Base-by-base conservation (phyloP, 768 basidiomycete species). In the Porphyrellus cyaneotinctus region DNA sequence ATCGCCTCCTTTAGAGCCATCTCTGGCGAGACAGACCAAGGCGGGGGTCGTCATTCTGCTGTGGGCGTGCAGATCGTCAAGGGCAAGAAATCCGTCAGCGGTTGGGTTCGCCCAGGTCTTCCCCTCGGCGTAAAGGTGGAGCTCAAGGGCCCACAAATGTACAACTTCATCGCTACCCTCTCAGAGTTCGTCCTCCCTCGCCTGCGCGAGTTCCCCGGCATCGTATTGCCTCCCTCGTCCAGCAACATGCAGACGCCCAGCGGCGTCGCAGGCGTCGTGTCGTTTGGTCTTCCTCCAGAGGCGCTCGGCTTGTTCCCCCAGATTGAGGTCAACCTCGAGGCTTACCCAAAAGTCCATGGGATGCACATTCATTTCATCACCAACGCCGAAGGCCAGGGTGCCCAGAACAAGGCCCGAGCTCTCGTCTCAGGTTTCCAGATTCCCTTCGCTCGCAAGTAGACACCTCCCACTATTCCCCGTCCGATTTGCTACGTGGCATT, bases 351-450 rank as follows among this genome's bases (percentile, higher is more conserved):
- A 58, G 67, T 82, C 42, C 87, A 86, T 63, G 95, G 95, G 18
- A 91, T 99, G 82, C 90, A 97, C 65, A 84, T 99, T 33, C 90
- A 95, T 67, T 94, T 95, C 66, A 78, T 94, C 52, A 97, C 95
- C 20, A 92, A 88, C 65, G 88, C 90, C 6, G 75, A 77, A 41
- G 95, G 95, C 0, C 71, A 84, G n/a, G 91, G 91, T 13, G 95
- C 95, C 8, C 90, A 97, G 73, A 88, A 94, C 66, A 78, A 82
- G 52, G 94, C 92, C 9, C 81, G 94, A 63, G 84, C 89, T 2
- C 72, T 99, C 54, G 68, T 98, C 38, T 94, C 91, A 17, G 95
- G 89, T 0, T 92, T 95, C 76, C 88, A 94, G 71, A 78, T 98
- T 53, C 95, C 95, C 1, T 97, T 98, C 72, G 67, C 75, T 39